A percentile compares a stretch with the other conserved stretches of the same genome.
Evolutionary conservation across 225 moss, liverwort and hornwort species (phyloP).

Genomic region (Physcomitrellopsis africana): DNA sequence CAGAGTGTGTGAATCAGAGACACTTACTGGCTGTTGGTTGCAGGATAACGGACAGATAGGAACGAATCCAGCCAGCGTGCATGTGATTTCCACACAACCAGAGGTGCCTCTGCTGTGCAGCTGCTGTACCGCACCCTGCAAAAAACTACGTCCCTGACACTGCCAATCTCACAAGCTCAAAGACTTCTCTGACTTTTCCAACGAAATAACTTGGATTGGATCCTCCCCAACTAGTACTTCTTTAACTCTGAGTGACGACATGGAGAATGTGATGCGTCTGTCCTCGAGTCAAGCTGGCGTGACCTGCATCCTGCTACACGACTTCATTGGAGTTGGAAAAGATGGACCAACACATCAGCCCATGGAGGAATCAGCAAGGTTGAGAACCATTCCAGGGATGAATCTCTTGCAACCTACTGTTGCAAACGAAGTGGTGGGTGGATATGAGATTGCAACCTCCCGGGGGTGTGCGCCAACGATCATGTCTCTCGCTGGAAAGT

Average conservation of each 20-base stretch:
- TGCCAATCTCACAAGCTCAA: slow-evolving; percentile 53
- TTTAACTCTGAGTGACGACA: slow-evolving; percentile 68
- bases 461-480: slow-evolving; percentile 55
- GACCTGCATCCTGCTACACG: slow-evolving; percentile 69
- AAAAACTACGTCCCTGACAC: slow-evolving; percentile 17
- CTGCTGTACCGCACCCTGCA: too few species aligned
- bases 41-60: too few species aligned
- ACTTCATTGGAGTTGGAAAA: slow-evolving; percentile 66
- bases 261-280: slow-evolving; percentile 61
- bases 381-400: slow-evolving; percentile 67
- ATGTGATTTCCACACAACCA: too few species aligned
- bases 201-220: slow-evolving; percentile 36
- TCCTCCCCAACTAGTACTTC: slow-evolving; percentile 54
- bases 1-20: too few species aligned
- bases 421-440: slow-evolving; percentile 64
- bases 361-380: slow-evolving; percentile 66
- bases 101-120: too few species aligned
- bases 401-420: slow-evolving; percentile 65
- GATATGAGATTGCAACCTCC: slow-evolving; percentile 55
- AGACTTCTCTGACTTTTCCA: slow-evolving; percentile 31
- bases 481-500: slow-evolving; percentile 62
- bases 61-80: too few species aligned
- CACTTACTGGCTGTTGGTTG: too few species aligned
- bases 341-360: slow-evolving; percentile 77
- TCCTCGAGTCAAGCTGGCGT: slow-evolving; percentile 59